phyloP scores from a whole-genome alignment of 768 basidiomycete species.

The Coprinopsis cinerea region DNA sequence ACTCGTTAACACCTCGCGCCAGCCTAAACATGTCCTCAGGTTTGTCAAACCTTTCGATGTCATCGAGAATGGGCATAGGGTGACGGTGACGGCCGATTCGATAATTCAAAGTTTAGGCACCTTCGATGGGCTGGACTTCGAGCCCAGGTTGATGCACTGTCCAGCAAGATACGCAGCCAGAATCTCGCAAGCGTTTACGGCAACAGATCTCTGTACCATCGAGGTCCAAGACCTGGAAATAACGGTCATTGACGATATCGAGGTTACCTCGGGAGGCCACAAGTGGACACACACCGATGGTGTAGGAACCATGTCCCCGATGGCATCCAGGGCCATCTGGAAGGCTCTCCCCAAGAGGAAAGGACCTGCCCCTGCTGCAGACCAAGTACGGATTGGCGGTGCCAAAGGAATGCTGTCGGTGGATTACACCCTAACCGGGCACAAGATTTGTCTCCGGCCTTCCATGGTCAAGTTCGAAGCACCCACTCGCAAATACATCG shows the following conservation, averaged over 20 bases:
- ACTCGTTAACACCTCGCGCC: too few species aligned
- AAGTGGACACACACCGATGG: constrained; percentile 64
- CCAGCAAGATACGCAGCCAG: constrained; percentile 70
- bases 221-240: constrained; percentile 49
- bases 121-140: constrained; percentile 43
- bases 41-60: constrained; percentile 55
- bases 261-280: constrained; percentile 11
- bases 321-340: constrained; percentile 49
- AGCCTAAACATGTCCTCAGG: too few species aligned
- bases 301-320: constrained; percentile 55
- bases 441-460: constrained; percentile 44
- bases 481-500: constrained; percentile 39
- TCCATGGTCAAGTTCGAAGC: constrained; percentile 70
- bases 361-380: constrained; percentile 39
- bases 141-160: constrained; percentile 44
- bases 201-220: constrained; percentile 57
- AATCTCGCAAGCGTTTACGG: constrained; percentile 71
- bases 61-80: constrained; percentile 14
- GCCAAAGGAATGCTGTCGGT: constrained; percentile 63
- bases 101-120: constrained; percentile 54
- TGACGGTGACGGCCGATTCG: constrained; percentile 34
- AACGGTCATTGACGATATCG: constrained; percentile 29
- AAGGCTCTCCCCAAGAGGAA: constrained; percentile 32
- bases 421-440: constrained; percentile 45
- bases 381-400: constrained; percentile 59